Evolutionary conservation across 805 yeast genomes (phyloP).

Genomic region (Candida ortonii): DNA sequence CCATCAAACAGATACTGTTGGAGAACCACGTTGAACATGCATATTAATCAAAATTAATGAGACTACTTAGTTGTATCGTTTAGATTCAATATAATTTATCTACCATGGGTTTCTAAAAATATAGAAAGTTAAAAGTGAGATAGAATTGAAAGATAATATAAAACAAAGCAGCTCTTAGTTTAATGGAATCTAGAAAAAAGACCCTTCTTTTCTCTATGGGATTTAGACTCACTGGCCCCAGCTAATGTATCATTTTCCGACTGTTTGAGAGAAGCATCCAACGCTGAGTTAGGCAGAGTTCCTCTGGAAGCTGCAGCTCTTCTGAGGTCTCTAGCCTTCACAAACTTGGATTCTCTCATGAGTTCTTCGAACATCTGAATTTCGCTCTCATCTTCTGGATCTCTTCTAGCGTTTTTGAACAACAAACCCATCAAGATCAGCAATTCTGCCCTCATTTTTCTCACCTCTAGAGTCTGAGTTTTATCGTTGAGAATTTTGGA

Average conservation of each 20-base stretch:
- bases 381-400: slow-evolving; percentile 69
- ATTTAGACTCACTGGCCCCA: slow-evolving; percentile 4
- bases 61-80: neutral
- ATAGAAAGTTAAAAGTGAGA: too few species aligned
- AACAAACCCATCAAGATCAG: slow-evolving; percentile 60
- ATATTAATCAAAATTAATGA: too few species aligned
- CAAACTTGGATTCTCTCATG: slow-evolving; percentile 33
- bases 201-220: slow-evolving; percentile 8
- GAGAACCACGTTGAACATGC: too few species aligned
- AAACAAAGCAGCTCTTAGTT: too few species aligned
- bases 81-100: neutral
- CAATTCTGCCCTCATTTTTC: slow-evolving; percentile 62
- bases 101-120: neutral
- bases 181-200: slow-evolving; percentile 15
- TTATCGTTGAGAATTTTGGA: slow-evolving; percentile 61
- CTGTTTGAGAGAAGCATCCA: too few species aligned
- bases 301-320: slow-evolving; percentile 16
- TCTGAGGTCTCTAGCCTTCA: slow-evolving; percentile 30
- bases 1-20: too few species aligned
- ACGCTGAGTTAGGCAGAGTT: slow-evolving; percentile 6
- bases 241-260: too few species aligned
- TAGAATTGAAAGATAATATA: too few species aligned
- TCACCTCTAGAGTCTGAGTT: slow-evolving; percentile 41
- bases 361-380: slow-evolving; percentile 72
- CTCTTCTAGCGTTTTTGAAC: slow-evolving; percentile 56